Conservation (phyloP, 257 asterid genomes). For the Primulina tabacum region DNA sequence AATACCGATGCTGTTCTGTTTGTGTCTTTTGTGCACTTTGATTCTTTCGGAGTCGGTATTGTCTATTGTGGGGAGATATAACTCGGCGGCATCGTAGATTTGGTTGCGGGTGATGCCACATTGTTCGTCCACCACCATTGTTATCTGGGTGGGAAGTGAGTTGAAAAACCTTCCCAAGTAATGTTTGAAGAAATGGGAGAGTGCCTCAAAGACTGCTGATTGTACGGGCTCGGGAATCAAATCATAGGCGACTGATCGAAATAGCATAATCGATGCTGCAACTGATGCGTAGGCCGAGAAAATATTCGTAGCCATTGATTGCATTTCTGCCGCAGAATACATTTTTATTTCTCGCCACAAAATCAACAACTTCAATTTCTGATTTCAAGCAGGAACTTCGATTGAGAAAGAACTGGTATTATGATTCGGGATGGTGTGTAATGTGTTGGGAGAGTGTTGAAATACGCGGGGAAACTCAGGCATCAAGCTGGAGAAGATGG, state of each 20-base stretch:
- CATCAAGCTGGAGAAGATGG: not conserved
- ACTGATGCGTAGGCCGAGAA: slow-evolving; percentile 82
- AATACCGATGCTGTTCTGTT: slow-evolving; percentile 44
- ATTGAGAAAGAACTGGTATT: not conserved
- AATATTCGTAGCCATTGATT: slow-evolving; percentile 44
- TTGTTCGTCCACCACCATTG: slow-evolving; percentile 65
- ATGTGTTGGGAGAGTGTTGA: too few relatives aligned
- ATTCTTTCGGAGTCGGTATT: slow-evolving; percentile 49
- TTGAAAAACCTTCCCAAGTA: slow-evolving; percentile 31
- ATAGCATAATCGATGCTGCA: slow-evolving; percentile 66
- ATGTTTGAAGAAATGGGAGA: slow-evolving; percentile 33
- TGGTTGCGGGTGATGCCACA: slow-evolving; percentile 55
- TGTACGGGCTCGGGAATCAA: slow-evolving; percentile 45
- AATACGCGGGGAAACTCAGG: not conserved
- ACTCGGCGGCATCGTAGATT: slow-evolving; percentile 65
- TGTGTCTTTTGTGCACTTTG: slow-evolving; percentile 45
- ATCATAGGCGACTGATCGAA: slow-evolving; percentile 60
- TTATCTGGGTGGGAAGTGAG: slow-evolving; percentile 31
- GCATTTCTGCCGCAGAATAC: slow-evolving; percentile 46
- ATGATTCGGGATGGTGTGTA: not conserved
- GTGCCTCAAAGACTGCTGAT: slow-evolving; percentile 25
- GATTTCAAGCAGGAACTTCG: not conserved
- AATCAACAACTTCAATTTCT: not conserved
- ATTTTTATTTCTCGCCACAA: slow-evolving; percentile 16
- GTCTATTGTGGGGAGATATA: slow-evolving; percentile 56